Evolutionary conservation across 2,329 filamentous ascomycete species (phyloP).

Genomic region (Stylonectria norvegica): DNA sequence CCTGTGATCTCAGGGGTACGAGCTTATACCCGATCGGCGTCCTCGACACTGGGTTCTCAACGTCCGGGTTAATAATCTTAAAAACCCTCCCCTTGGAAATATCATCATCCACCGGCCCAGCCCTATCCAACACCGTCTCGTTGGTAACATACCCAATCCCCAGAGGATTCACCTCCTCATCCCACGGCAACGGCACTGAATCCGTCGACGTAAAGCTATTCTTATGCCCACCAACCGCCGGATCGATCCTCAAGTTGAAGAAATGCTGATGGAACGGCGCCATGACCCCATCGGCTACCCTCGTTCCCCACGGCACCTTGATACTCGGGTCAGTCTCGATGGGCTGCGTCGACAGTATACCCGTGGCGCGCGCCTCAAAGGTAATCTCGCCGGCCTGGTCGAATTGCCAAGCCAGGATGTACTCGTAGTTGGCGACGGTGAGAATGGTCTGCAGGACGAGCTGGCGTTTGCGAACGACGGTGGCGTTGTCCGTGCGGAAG

Average conservation of each 20-base stretch:
- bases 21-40: slow-evolving; percentile 47
- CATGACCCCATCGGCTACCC: slow-evolving; percentile 55
- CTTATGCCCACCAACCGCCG: slow-evolving; percentile 53
- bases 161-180: not conserved
- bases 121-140: slow-evolving; percentile 40
- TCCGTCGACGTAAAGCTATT: slow-evolving; percentile 11
- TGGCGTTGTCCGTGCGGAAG: slow-evolving; percentile 36
- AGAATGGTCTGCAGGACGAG: slow-evolving; percentile 61
- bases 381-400: slow-evolving; percentile 53
- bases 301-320: slow-evolving; percentile 49
- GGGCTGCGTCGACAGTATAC: slow-evolving; percentile 54
- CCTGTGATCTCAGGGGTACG: slow-evolving; percentile 44
- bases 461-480: slow-evolving; percentile 52
- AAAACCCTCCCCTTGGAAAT: not conserved
- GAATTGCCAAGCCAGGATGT: slow-evolving; percentile 36
- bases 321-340: slow-evolving; percentile 51
- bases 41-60: slow-evolving; percentile 38
- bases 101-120: slow-evolving; percentile 25
- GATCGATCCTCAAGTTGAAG: slow-evolving; percentile 56
- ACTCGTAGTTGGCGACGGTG: slow-evolving; percentile 57
- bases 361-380: slow-evolving; percentile 56
- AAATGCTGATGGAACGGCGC: slow-evolving; percentile 62
- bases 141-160: slow-evolving; percentile 26
- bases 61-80: slow-evolving; percentile 41
- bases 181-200: not conserved